Percentiles rank a stretch among this genome's conserved stretches.
Evolutionary conservation across 2,329 filamentous ascomycete species (phyloP).

Genomic region (Graphilbum fragrans): DNA sequence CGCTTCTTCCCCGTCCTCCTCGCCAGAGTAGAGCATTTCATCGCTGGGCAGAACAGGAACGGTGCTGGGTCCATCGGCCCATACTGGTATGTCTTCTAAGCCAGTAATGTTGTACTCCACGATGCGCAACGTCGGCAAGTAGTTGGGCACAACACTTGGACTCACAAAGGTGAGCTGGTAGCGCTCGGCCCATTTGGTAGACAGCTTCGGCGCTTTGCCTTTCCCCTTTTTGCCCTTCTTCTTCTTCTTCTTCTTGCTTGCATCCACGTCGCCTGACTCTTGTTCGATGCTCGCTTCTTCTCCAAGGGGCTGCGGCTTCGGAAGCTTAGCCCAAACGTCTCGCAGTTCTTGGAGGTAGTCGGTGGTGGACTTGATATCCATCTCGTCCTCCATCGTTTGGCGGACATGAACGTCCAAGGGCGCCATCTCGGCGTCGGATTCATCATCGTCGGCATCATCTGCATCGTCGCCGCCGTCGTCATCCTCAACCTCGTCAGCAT

Average conservation of each 20-base stretch:
- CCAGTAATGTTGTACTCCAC: slow-evolving; percentile 86
- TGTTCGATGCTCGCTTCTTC: slow-evolving; percentile 9
- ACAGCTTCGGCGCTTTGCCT: slow-evolving; percentile 24
- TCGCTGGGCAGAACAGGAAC: slow-evolving; percentile 4
- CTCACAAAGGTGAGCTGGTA: slow-evolving; percentile 72
- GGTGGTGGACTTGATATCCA: slow-evolving; percentile 54
- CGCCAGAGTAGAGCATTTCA: too few relatives aligned
- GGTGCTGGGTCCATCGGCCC: slow-evolving; percentile 24
- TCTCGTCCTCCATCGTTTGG: slow-evolving; percentile 32
- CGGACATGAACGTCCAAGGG: slow-evolving; percentile 13
- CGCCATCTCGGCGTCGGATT: background rate
- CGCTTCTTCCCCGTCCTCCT: background rate
- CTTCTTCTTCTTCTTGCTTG: slow-evolving; percentile 13
- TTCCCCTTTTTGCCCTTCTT: slow-evolving; percentile 16
- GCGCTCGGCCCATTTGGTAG: slow-evolving; percentile 59
- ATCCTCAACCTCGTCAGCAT: background rate
- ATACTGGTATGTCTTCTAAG: slow-evolving; percentile 43
- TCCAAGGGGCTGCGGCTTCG: slow-evolving; percentile 26
- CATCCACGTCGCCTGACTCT: slow-evolving; percentile 11
- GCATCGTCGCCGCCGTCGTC: slow-evolving; percentile 37
- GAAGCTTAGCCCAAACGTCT: slow-evolving; percentile 64
- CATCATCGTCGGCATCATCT: slow-evolving; percentile 7
- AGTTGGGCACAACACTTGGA: slow-evolving; percentile 86
- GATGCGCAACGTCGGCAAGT: slow-evolving; percentile 81
- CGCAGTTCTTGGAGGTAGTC: slow-evolving; percentile 74